Base-by-base conservation (phyloP, 306 rosid species). In the Echinosophora koreensis region DNA sequence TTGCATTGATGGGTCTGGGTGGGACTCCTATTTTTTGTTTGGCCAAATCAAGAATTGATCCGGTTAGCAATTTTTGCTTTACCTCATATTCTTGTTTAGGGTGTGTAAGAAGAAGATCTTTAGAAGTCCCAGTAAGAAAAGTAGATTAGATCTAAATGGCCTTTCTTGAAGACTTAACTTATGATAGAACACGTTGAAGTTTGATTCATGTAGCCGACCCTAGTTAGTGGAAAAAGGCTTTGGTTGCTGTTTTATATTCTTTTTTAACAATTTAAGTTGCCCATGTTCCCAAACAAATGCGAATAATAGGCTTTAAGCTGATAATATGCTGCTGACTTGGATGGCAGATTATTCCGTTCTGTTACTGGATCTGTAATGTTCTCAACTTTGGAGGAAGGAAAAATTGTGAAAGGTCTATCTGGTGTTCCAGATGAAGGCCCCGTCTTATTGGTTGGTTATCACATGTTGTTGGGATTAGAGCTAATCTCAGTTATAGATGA, bases 381-480 rank as follows among this genome's bases (percentile, higher is more conserved):
- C 80, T 95, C 98, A 69, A 95, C 99, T 17, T 70, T 92, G 87
- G 96, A 89, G 52, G 93, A 95, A 67, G 99, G 97, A 49, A 88
- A 78, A 57, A 86, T 95, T 62, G 98, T 92, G 84, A 85, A 67
- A 84, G 99, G 98, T 68, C 93, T 95, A 32, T 76, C 90, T 47
- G 97, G 99, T 72, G 94, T 95, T 79, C 99, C 98, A 6, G 86
- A 79, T 38, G 89, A 95, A 79, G 99, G 99, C 79, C 98, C 99
- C 16, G 99, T 92, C 71, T 55, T 95, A 72, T 63, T 84, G 42
- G 94, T 95, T 56, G 99, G 98, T 69, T 82, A 89, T 85, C 99
- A 95, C 87, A 92, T 80, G 79, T 49, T 96, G 77, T 11, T 96
- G 81, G 99, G 99, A 38, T 16, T 88, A 10, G 98, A 96, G 80